phyloP scores from a whole-genome alignment of 306 rosid species.

The Trifolium pratense region DNA sequence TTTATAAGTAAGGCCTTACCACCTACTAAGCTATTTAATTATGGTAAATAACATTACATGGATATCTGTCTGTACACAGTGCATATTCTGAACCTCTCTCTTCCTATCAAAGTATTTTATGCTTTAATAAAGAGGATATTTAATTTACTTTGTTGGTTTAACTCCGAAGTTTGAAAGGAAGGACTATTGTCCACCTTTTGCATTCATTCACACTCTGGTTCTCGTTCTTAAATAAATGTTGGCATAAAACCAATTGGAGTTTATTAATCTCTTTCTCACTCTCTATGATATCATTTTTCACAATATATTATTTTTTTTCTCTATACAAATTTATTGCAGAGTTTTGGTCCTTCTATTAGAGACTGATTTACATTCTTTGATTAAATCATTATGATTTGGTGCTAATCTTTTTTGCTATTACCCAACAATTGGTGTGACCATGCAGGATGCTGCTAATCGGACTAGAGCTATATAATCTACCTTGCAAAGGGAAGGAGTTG shows the following conservation, averaged over 20 bases:
- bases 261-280: not conserved
- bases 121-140: slow-evolving; percentile 8
- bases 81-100: slow-evolving; percentile 16
- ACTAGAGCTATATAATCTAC: not conserved
- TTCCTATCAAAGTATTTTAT: slow-evolving; percentile 5
- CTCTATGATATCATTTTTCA: not conserved
- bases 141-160: not conserved
- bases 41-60: not conserved
- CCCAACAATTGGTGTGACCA: slow-evolving; percentile 27
- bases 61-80: not conserved
- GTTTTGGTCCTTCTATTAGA: slow-evolving; percentile 8
- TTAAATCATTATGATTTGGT: slow-evolving; percentile 11
- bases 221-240: slow-evolving; percentile 16
- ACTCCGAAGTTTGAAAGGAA: slow-evolving; percentile 10
- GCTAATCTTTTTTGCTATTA: slow-evolving; percentile 16
- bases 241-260: slow-evolving; percentile 11
- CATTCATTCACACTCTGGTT: slow-evolving; percentile 18
- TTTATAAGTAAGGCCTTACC: slow-evolving; percentile 12
- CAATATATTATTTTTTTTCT: not conserved
- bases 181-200: slow-evolving; percentile 5
- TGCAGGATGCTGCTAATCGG: not conserved
- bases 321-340: slow-evolving; percentile 14
- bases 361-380: slow-evolving; percentile 3
- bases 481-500: slow-evolving; percentile 22
- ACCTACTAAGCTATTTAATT: slow-evolving; percentile 4